phyloP scores from a whole-genome alignment of 2,329 filamentous ascomycete genomes.

The Botrytis paeoniae region DNA sequence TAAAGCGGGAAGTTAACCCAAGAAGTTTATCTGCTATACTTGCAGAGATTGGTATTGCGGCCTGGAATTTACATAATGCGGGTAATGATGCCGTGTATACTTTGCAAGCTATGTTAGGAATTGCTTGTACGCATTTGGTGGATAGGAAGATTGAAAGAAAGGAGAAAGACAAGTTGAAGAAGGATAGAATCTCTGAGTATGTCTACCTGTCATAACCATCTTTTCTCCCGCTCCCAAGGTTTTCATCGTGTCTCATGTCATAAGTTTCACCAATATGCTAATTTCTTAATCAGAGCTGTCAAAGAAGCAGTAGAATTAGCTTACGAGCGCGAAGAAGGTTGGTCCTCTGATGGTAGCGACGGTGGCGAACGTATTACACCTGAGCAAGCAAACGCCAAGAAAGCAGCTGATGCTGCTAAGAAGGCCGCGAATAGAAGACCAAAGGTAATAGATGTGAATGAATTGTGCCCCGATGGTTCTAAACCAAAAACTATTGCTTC shows the following conservation, averaged over 20 bases:
- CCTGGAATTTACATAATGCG: constrained; percentile 75
- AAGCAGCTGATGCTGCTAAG: constrained; percentile 3
- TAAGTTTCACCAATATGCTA: not conserved
- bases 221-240: not conserved
- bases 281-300: not conserved
- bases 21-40: constrained; percentile 62
- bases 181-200: constrained; percentile 26
- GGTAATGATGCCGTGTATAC: constrained; percentile 85
- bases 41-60: constrained; percentile 58
- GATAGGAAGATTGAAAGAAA: constrained; percentile 24
- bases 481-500: not conserved
- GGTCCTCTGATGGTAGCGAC: constrained; percentile 19
- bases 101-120: constrained; percentile 66
- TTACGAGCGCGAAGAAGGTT: constrained; percentile 15
- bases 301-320: constrained; percentile 16
- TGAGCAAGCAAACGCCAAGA: not conserved
- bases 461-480: not conserved
- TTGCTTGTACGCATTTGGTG: constrained; percentile 45
- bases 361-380: constrained; percentile 16
- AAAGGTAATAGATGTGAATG: not conserved
- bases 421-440: not conserved
- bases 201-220: not conserved
- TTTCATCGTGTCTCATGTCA: not conserved
- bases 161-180: constrained; percentile 24
- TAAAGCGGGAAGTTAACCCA: constrained; percentile 51